Evolutionary conservation across 1,139 yeast genomes (phyloP).

Genomic region (Hyphopichia fennica): DNA sequence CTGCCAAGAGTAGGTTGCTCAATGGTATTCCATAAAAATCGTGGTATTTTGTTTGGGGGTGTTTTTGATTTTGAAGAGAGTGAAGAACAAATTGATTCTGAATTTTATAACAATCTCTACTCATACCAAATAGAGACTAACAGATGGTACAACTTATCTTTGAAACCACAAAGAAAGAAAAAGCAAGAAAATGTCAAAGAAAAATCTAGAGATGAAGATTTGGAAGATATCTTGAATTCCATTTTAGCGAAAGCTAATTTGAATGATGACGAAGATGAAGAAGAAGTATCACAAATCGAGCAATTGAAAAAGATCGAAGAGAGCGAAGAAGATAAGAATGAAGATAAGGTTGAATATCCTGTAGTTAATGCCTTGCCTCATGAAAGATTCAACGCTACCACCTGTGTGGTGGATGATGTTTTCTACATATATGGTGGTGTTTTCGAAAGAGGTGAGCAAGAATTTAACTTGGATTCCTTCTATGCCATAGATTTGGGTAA

Average conservation of each 20-base stretch:
- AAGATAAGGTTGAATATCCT: conserved; percentile 49
- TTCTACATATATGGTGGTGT: conserved; percentile 90
- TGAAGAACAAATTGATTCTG: conserved; percentile 85
- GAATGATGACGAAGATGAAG: conserved; percentile 49
- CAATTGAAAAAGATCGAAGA: conserved; percentile 36
- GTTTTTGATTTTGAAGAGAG: conserved; percentile 94
- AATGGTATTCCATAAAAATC: conserved; percentile 82
- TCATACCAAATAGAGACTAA: conserved; percentile 84
- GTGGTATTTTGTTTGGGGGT: conserved; percentile 95
- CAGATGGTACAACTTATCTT: conserved; percentile 78
- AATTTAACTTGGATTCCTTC: conserved; percentile 79
- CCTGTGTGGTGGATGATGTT: conserved; percentile 82
- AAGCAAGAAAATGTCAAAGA: conserved; percentile 43
- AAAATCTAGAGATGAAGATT: conserved; percentile 70
- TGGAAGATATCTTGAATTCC: conserved; percentile 76
- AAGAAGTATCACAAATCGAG: conserved; percentile 40
- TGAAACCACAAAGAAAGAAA: conserved; percentile 64
- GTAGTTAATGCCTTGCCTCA: conserved; percentile 72
- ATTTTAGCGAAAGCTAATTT: conserved; percentile 72
- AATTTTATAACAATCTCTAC: conserved; percentile 76
- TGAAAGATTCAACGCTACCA: conserved; percentile 82
- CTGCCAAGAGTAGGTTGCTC: conserved; percentile 95
- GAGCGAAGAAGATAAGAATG: conserved; percentile 39
- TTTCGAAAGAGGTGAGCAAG: conserved; percentile 86
- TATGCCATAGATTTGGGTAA: conserved; percentile 84